Evolutionary conservation across 129 eudicot species (phyloP), one percentile per base, ranked within the genome.

Genomic region (Sambucus nigra): DNA sequence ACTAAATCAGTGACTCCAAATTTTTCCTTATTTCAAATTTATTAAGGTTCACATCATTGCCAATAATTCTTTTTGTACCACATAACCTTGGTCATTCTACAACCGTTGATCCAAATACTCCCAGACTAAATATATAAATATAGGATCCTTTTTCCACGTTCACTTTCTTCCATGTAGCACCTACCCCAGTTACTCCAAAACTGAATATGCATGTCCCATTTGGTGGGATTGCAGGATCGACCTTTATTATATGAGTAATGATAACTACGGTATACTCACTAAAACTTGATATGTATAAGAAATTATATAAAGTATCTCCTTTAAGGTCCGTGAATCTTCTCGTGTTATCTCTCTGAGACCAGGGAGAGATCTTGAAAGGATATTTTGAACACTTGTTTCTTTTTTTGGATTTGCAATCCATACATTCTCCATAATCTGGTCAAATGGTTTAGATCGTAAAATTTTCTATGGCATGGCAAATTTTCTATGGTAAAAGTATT

Each of bases 161-260:
- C 46, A 94, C 98, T 33, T 80, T 60, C 78, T 60, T 91, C 77
- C 79, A 79, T 1, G 98, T 94, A 56, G 98, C 94, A 67, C 95
- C 95, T 20, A 91, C 75, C n/a, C 98, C 98, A 47, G 99, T 82
- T 20, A 82, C 78, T 21, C 99, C 99, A 72, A 95, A 85, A 49
- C 89, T 74, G 25, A 91, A 73, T 44, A 91, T 89, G 77, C 95
- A 91, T 15, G 95, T 95, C 66, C 80, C 35, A 32, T 91, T 70
- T 7, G 95, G 78, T 31, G 99, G 99, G 23, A 80, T 67, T 32
- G 79, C 38, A 21, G 94, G 79, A 57, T 86, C 80, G 29, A 74
- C 53, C 62, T 91, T 91, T 18, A 65, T 64, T 15, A 82, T 16
- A 59, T 85, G 86, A 28, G 82, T 84, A 60, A 82, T 56, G 27